A percentile compares a stretch with the other conserved stretches of the same genome.
phyloP scores from a whole-genome alignment of 2,329 filamentous ascomycete species.

The Dactylellina leptospora region DNA sequence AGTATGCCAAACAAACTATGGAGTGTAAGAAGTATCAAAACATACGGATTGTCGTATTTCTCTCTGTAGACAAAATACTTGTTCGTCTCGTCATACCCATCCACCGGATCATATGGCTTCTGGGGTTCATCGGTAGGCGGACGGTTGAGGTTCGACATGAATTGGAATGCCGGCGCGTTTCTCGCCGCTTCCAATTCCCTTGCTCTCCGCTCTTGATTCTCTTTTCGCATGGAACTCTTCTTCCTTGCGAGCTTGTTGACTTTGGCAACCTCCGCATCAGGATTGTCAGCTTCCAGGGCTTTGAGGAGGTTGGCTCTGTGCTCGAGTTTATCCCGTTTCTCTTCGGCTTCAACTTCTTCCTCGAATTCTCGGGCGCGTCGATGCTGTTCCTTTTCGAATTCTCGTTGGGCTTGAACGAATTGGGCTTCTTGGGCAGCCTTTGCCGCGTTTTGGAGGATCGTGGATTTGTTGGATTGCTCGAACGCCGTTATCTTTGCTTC shows the following conservation, averaged over 20 bases:
- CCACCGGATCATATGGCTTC: constrained; percentile 87
- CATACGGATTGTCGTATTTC: constrained; percentile 72
- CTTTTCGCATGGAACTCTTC: constrained; percentile 55
- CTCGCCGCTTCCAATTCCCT: constrained; percentile 51
- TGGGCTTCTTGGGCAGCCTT: constrained; percentile 67
- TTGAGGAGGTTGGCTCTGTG: constrained; percentile 75
- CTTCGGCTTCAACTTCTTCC: constrained; percentile 64
- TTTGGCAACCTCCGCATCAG: constrained; percentile 64
- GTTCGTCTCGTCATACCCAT: constrained; percentile 73
- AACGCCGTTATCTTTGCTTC: constrained; percentile 68
- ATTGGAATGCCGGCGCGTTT: constrained; percentile 59
- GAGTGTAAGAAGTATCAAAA: background rate
- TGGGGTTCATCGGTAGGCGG: constrained; percentile 73
- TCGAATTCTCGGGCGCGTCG: constrained; percentile 62
- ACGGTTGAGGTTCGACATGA: constrained; percentile 65
- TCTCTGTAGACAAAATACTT: constrained; percentile 75
- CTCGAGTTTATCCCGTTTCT: constrained; percentile 71
- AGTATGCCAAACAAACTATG: background rate
- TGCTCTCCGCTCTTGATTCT: constrained; percentile 54
- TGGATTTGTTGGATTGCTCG: constrained; percentile 75
- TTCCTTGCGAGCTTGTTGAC: constrained; percentile 55
- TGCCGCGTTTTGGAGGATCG: constrained; percentile 71
- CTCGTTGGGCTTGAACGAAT: constrained; percentile 65
- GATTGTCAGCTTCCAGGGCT: constrained; percentile 70
- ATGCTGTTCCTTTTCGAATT: constrained; percentile 74